Evolutionary conservation across 1,139 yeast species (phyloP).

Genomic region (Suhomyces yuchorum): DNA sequence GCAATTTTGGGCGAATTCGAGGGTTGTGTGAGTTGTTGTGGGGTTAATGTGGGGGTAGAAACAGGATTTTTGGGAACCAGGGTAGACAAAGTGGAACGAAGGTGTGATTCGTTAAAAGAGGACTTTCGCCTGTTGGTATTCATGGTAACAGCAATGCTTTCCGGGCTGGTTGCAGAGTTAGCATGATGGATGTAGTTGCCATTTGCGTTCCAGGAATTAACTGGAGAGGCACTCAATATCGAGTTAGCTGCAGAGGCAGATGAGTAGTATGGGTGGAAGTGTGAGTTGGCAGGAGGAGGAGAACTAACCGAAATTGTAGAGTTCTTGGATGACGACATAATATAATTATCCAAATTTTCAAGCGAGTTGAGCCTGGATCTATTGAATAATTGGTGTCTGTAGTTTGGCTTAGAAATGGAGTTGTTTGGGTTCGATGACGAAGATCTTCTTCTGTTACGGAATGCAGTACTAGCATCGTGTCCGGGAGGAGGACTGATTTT

Average conservation of each 20-base stretch:
- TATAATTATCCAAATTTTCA: slow-evolving; percentile 47
- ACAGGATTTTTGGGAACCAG: slow-evolving; percentile 24
- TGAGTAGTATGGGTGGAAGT: slow-evolving; percentile 12
- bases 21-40: slow-evolving; percentile 10
- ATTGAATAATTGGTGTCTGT: slow-evolving; percentile 38
- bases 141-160: slow-evolving; percentile 24
- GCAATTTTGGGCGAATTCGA: slow-evolving; percentile 19
- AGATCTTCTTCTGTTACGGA: slow-evolving; percentile 27
- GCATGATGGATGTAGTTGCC: slow-evolving; percentile 24
- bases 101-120: slow-evolving; percentile 48
- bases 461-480: slow-evolving; percentile 22
- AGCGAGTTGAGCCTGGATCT: slow-evolving; percentile 47
- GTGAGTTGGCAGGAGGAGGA: slow-evolving; percentile 36
- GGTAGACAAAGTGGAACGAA: slow-evolving; percentile 40
- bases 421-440: slow-evolving; percentile 25
- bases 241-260: slow-evolving; percentile 17
- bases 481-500: slow-evolving; percentile 46
- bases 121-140: slow-evolving; percentile 38
- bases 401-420: slow-evolving; percentile 16
- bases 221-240: slow-evolving; percentile 28
- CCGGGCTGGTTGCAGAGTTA: slow-evolving; percentile 23
- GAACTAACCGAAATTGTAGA: slow-evolving; percentile 40
- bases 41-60: slow-evolving; percentile 9
- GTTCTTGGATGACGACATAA: slow-evolving; percentile 42
- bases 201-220: slow-evolving; percentile 29